Conservation (phyloP, 352 stramenopile species). For the Pythium biforme region DNA sequence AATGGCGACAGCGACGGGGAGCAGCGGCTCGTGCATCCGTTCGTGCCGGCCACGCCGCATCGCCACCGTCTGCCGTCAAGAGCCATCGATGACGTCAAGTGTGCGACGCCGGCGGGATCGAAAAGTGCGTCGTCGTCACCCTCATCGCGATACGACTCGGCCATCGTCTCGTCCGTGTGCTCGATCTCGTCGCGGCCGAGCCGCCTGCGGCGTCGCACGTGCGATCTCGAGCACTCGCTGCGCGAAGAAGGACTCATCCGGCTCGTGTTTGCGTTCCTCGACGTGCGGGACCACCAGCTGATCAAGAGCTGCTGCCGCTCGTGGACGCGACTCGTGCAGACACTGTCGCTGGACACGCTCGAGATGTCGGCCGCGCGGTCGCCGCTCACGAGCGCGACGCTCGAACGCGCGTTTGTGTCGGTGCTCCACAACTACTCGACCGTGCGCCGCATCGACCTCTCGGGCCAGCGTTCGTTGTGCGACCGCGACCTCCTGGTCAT, state of each 20-base stretch:
- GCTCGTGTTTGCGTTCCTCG: slow-evolving; percentile 63
- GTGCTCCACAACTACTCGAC: slow-evolving; percentile 68
- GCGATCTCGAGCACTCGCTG: slow-evolving; percentile 41
- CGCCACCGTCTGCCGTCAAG: not conserved
- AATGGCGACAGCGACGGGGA: slow-evolving; percentile 9
- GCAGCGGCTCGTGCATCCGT: slow-evolving; percentile 17
- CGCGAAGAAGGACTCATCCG: slow-evolving; percentile 62
- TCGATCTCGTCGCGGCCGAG: slow-evolving; percentile 10
- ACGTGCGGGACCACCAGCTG: slow-evolving; percentile 73
- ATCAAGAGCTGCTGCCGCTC: slow-evolving; percentile 51
- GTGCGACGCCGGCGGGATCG: not conserved
- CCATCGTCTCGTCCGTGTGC: slow-evolving; percentile 5
- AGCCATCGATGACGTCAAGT: not conserved
- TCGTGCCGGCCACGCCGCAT: slow-evolving; percentile 12
- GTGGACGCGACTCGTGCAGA: slow-evolving; percentile 69
- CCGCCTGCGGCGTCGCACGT: slow-evolving; percentile 22
- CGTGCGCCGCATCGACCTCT: slow-evolving; percentile 62
- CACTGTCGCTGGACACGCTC: slow-evolving; percentile 59
- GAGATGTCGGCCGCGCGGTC: slow-evolving; percentile 53
- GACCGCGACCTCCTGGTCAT: slow-evolving; percentile 80
- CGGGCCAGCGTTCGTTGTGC: slow-evolving; percentile 60
- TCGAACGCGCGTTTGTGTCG: slow-evolving; percentile 59
- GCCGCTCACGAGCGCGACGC: slow-evolving; percentile 43
- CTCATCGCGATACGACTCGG: not conserved
- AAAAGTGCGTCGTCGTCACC: not conserved